Evolutionary conservation across 495 filamentous ascomycete species (phyloP).

Genomic region (Daldinia vernicosa): DNA sequence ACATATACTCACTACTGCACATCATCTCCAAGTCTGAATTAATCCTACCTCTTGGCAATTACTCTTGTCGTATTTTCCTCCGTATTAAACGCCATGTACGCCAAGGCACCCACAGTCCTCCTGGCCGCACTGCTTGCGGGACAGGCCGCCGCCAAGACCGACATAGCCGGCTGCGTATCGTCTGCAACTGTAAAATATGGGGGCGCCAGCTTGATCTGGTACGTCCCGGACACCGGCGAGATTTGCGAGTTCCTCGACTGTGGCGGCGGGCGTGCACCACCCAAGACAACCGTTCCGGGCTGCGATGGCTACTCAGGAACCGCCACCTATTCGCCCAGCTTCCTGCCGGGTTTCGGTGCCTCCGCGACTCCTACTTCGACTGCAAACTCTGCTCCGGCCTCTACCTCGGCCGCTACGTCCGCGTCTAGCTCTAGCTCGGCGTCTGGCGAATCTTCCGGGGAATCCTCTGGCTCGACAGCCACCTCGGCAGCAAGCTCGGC

Average conservation of each 20-base stretch:
- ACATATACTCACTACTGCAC: too few species aligned
- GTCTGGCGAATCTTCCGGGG: background rate
- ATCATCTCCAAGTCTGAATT: background rate
- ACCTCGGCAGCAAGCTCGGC: background rate
- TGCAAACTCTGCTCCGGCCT: background rate
- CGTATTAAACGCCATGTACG: constrained; percentile 25
- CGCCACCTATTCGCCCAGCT: constrained; percentile 60
- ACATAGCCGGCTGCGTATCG: constrained; percentile 56
- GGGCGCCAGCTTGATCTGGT: constrained; percentile 59
- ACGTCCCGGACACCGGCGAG: constrained; percentile 65
- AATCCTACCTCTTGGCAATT: background rate
- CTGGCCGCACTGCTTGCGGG: constrained; percentile 32
- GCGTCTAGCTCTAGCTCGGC: background rate
- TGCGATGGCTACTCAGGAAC: constrained; percentile 66
- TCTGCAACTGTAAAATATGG: constrained; percentile 46
- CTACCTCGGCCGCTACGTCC: constrained; percentile 2
- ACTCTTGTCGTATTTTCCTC: too few species aligned
- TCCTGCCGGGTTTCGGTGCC: constrained; percentile 52
- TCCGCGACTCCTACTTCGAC: constrained; percentile 35
- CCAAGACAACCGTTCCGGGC: constrained; percentile 67
- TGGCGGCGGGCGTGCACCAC: constrained; percentile 69
- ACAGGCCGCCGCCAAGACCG: constrained; percentile 54
- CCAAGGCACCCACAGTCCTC: constrained; percentile 34
- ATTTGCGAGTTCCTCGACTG: constrained; percentile 70
- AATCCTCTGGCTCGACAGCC: background rate